Conservation (phyloP, 306 rosid species). For the Arachis hypogaea region DNA sequence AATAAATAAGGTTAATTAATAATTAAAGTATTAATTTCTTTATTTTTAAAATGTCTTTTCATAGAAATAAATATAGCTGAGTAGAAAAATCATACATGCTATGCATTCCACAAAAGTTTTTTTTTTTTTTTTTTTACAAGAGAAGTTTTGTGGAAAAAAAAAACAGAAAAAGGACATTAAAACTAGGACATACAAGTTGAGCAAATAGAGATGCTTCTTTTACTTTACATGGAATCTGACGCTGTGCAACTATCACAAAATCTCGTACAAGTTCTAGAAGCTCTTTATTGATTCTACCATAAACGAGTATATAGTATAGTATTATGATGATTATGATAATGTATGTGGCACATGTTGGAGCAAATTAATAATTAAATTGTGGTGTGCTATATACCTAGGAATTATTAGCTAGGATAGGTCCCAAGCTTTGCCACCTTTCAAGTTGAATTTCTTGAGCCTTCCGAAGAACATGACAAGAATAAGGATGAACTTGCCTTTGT, state of each 20-base stretch:
- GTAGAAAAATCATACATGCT: no score
- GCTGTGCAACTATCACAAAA: background rate
- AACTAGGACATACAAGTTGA: no score
- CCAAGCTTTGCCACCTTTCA: slow-evolving; percentile 60
- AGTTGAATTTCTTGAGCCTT: slow-evolving; percentile 65
- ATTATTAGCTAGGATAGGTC: slow-evolving; percentile 32
- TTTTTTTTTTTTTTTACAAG: no score
- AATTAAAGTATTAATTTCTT: no score
- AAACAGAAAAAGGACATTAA: no score
- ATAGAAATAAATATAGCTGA: no score
- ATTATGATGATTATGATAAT: background rate
- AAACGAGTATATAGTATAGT: background rate
- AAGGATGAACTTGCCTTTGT: slow-evolving; percentile 53
- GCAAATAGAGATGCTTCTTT: no score
- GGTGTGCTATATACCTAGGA: no score
- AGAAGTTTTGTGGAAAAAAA: no score
- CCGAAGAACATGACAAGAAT: slow-evolving; percentile 74
- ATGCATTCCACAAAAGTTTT: no score
- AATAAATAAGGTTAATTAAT: no score
- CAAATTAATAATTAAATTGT: background rate
- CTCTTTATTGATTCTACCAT: background rate
- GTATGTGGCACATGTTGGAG: background rate
- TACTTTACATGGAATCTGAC: background rate
- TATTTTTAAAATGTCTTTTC: no score
- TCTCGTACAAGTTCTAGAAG: background rate